Base-by-base conservation (phyloP, 2,329 filamentous ascomycete genomes). In the Podosphaera leucotricha region DNA sequence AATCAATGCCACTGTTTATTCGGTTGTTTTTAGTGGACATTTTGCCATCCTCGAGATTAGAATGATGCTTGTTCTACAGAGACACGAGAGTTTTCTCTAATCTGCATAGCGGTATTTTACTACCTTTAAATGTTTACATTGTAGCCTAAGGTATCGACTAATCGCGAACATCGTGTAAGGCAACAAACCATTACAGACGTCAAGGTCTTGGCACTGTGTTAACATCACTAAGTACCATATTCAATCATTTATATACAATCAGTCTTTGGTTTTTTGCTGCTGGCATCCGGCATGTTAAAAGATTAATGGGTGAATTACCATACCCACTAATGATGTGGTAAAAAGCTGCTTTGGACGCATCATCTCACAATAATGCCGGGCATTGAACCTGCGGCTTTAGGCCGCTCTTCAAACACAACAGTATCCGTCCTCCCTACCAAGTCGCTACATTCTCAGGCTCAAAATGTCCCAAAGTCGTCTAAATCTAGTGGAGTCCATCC, bases 1-100 rank as follows among this genome's bases (percentile, higher is more conserved):
- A 77, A 59, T 81, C 74, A 58, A 92, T 75, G 59, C 81, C 83
- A 60, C 75, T 76, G 58, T 78, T 74, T 62, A 92, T 72, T 64
- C 82, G 80, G 60, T 74, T 65, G 50, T 61, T 51, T 47, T 53
- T 49, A 43, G 54, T 53, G 48, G 55, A 57, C 56, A 58, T 58
- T 38, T 43, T 57, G 45, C 53, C 55, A 57, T 58, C 44, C 46
- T 41, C n/a, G 10, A 19, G 11, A 21, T 11, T 20, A 19, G 10
- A 41, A 15, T 41, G 4, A 16, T 26, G 11, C 11, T 28, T n/a
- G n/a, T n/a, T n/a, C n/a, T n/a, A n/a, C n/a, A n/a, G n/a, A n/a
- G n/a, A n/a, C n/a, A n/a, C n/a, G n/a, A n/a, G n/a, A n/a, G n/a
- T n/a, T n/a, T n/a, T n/a, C n/a, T n/a, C n/a, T n/a, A n/a, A n/a